Evolutionary conservation across 2,329 filamentous ascomycete genomes (phyloP).

Genomic region (Mycogone perniciosa): DNA sequence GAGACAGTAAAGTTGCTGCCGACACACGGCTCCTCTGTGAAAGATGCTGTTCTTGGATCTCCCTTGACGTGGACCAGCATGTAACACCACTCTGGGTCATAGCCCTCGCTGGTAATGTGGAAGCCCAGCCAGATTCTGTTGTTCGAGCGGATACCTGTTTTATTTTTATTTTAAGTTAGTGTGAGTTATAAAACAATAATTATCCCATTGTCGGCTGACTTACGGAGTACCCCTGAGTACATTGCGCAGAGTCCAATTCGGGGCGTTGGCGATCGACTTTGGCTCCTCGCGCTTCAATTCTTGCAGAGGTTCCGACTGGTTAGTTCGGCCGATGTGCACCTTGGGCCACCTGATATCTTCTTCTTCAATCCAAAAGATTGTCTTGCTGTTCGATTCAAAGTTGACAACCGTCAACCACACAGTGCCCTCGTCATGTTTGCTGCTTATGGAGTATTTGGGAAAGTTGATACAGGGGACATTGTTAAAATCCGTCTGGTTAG

Average conservation of each 20-base stretch:
- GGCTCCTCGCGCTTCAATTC: background rate
- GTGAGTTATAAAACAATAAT: no score
- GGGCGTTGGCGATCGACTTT: background rate
- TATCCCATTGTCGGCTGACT: background rate
- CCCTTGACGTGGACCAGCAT: conserved; percentile 10
- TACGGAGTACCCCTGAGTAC: conserved; percentile 7
- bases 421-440: no score
- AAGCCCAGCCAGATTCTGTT: conserved; percentile 10
- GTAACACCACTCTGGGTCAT: conserved; percentile 11
- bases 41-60: conserved; percentile 19
- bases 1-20: conserved; percentile 24
- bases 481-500: no score
- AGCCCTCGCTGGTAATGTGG: conserved; percentile 10
- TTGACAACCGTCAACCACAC: no score
- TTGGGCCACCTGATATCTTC: no score
- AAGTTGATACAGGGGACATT: no score
- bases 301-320: background rate
- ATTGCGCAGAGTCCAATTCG: conserved; percentile 7
- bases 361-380: no score
- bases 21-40: conserved; percentile 19
- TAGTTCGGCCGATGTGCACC: no score
- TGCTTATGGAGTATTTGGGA: no score
- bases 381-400: no score
- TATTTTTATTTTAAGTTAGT: background rate
- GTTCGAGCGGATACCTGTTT: conserved; percentile 2